These are phyloP conservation scores for Colletotrichum sp. DNA, from an alignment of 2,329 filamentous ascomycete species.

Conservation along the genomic window DNA sequence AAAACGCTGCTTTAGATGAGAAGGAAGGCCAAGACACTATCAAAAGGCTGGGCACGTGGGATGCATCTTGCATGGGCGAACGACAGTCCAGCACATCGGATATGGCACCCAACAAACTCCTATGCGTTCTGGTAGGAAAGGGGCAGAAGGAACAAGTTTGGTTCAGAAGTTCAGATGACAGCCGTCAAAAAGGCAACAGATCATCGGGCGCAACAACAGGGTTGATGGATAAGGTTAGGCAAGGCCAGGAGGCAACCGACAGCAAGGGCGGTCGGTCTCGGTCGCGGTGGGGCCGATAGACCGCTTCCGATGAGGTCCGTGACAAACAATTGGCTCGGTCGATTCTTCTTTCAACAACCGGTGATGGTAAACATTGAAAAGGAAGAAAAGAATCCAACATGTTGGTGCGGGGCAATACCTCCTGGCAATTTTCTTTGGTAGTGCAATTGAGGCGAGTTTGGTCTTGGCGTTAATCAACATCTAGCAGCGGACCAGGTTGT, in stretches of 20 bases:
- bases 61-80: not conserved
- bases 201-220: not conserved
- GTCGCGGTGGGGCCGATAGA: conserved; percentile 3
- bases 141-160: not conserved
- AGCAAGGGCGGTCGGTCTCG: not conserved
- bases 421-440: not conserved
- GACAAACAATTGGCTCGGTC: not conserved
- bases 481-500: conserved; percentile 7
- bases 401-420: not conserved
- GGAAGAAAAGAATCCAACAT: not conserved
- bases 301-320: not conserved
- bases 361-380: not conserved
- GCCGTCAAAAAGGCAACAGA: not conserved
- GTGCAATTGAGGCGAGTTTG: not conserved
- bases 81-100: not conserved
- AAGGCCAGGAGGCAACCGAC: not conserved
- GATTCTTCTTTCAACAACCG: not conserved
- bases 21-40: not conserved
- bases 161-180: conserved; percentile 2
- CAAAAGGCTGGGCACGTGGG: conserved; percentile 3
- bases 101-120: too few relatives aligned
- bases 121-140: not conserved
- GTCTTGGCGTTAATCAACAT: conserved; percentile 17
- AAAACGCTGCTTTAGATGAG: not conserved
- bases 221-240: not conserved